A percentile compares a stretch with the other conserved stretches of the same genome.
Conservation (phyloP, 306 rosid genomes). For the Amphicarpaea edgeworthii region DNA sequence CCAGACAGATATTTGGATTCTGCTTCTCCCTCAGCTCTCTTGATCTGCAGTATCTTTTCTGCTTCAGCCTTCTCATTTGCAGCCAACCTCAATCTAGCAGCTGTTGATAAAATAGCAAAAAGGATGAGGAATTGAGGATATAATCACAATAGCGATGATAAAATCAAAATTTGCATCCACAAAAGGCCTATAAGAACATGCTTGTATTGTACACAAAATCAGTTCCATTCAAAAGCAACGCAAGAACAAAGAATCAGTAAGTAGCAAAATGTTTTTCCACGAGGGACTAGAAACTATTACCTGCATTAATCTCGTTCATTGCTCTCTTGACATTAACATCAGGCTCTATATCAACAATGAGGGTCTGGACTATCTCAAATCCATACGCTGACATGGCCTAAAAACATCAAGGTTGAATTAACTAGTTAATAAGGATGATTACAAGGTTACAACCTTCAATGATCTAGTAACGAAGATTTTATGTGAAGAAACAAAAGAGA, state of each 20-base stretch:
- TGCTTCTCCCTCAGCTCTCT: constrained; percentile 81
- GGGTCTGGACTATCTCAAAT: constrained; percentile 74
- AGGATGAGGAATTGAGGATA: constrained; percentile 26
- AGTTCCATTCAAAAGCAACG: constrained; percentile 15
- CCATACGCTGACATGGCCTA: constrained; percentile 78
- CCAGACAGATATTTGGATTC: constrained; percentile 80
- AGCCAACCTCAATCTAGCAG: constrained; percentile 73
- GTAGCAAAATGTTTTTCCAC: neutral
- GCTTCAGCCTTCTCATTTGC: constrained; percentile 83
- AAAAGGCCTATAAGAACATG: neutral
- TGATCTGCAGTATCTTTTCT: constrained; percentile 73
- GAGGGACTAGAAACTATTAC: constrained; percentile 45
- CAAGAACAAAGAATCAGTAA: constrained; percentile 9
- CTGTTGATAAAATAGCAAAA: constrained; percentile 46
- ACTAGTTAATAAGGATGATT: constrained; percentile 17
- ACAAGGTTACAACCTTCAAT: constrained; percentile 17
- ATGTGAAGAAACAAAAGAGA: constrained; percentile 10
- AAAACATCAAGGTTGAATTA: constrained; percentile 30
- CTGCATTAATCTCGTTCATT: constrained; percentile 82
- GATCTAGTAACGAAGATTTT: constrained; percentile 1
- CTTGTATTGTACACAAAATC: neutral
- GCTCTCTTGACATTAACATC: constrained; percentile 72
- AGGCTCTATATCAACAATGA: constrained; percentile 71
- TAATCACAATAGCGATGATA: neutral
- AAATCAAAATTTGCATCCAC: neutral